phyloP scores from a whole-genome alignment of 176 grass and related monocot genomes.

The Hyparrhenia diplandra region DNA sequence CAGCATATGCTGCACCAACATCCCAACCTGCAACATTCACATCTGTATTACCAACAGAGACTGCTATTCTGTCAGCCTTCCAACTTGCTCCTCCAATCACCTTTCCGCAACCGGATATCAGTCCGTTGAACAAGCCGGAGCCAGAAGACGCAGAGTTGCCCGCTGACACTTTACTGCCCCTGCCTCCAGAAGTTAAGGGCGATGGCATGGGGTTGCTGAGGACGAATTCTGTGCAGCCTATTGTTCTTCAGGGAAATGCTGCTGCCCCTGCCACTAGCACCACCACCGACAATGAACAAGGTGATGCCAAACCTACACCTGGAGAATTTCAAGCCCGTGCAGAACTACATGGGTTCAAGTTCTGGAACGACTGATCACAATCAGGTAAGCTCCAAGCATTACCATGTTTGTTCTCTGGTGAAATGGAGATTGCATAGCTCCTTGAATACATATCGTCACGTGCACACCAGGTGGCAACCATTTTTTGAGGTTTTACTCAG shows the following conservation, averaged over 20 bases:
- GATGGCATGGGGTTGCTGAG: background rate
- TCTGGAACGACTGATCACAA: background rate
- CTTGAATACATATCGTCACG: background rate
- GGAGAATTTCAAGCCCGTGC: background rate
- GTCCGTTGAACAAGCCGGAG: background rate
- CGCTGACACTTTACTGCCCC: background rate
- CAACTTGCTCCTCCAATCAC: constrained; percentile 1
- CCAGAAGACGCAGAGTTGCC: background rate
- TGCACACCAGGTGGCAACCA: background rate
- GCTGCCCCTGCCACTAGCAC: background rate
- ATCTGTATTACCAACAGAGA: constrained; percentile 13
- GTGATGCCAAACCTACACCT: background rate
- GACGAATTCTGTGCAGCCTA: background rate
- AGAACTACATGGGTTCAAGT: background rate
- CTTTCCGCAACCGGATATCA: background rate
- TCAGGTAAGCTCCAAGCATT: background rate
- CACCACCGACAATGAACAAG: background rate
- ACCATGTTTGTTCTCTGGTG: background rate
- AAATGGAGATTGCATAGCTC: background rate
- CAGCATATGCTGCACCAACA: background rate
- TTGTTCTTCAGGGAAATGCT: background rate
- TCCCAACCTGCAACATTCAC: background rate
- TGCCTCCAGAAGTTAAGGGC: background rate
- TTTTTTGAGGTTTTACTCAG: background rate
- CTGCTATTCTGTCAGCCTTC: constrained; percentile 8